These are phyloP conservation scores for Xylaria flabelliformis DNA, from an alignment of 495 filamentous ascomycete genomes.

Conservation along the genomic window DNA sequence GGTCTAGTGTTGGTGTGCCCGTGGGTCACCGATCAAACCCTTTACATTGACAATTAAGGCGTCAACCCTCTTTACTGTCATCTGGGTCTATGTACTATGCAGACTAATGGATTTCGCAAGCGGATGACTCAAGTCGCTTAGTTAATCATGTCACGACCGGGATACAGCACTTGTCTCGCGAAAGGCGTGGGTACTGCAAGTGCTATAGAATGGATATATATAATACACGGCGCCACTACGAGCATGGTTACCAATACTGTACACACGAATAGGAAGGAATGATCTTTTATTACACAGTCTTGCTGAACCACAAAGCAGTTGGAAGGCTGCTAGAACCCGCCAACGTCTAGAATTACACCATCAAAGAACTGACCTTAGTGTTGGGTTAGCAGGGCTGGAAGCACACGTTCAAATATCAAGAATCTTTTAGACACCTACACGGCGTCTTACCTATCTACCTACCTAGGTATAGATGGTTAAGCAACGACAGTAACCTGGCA, in stretches of 20 bases:
- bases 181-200: constrained; percentile 20
- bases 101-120: background rate
- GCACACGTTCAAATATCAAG: background rate
- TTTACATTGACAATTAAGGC: background rate
- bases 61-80: constrained; percentile 4
- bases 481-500: constrained; percentile 1
- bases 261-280: background rate
- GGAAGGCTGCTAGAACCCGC: background rate
- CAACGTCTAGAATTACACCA: background rate
- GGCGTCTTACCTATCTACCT: constrained; percentile 6
- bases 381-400: background rate
- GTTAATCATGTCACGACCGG: constrained; percentile 4
- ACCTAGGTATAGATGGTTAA: constrained; percentile 8
- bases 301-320: background rate
- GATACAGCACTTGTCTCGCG: constrained; percentile 15
- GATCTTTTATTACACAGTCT: background rate
- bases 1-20: constrained; percentile 1
- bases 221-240: constrained; percentile 4
- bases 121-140: constrained; percentile 19
- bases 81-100: background rate
- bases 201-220: constrained; percentile 14
- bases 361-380: background rate
- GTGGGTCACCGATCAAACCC: constrained; percentile 15
- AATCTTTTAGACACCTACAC: background rate
- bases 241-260: background rate